Conservation (phyloP, 202 grass and related monocot species). For the Elaeis oleifera region DNA sequence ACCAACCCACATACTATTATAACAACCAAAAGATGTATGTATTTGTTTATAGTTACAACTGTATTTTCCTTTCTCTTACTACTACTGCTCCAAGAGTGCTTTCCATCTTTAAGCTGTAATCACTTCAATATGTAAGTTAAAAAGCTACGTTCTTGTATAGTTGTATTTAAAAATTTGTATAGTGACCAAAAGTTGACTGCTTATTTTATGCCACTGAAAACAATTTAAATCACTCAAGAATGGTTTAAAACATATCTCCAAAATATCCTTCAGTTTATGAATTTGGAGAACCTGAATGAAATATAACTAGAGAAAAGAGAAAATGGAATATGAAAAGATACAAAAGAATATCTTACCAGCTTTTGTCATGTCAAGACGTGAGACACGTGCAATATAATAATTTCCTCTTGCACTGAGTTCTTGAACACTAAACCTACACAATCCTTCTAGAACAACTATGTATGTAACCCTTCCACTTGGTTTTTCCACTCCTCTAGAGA, state of each 20-base stretch:
- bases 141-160: too few species aligned
- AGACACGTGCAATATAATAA: conserved; percentile 86
- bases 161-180: too few species aligned
- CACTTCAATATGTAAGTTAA: too few species aligned
- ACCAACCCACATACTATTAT: too few species aligned
- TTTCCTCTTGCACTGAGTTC: conserved; percentile 76
- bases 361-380: conserved; percentile 89
- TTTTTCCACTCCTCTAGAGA: conserved; percentile 96
- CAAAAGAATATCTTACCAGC: conserved; percentile 44
- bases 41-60: too few species aligned
- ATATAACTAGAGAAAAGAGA: not conserved
- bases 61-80: too few species aligned
- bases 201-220: not conserved
- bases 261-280: too few species aligned
- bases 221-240: not conserved
- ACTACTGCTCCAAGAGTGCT: too few species aligned
- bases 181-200: too few species aligned
- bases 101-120: too few species aligned
- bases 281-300: conserved; percentile 2
- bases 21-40: too few species aligned
- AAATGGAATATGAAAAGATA: not conserved
- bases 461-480: conserved; percentile 97
- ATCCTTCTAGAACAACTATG: conserved; percentile 91
- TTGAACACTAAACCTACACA: conserved; percentile 94
- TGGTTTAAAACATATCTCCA: not conserved